Evolutionary conservation across 805 yeast genomes (phyloP).

Genomic region (Pichia occidentalis): DNA sequence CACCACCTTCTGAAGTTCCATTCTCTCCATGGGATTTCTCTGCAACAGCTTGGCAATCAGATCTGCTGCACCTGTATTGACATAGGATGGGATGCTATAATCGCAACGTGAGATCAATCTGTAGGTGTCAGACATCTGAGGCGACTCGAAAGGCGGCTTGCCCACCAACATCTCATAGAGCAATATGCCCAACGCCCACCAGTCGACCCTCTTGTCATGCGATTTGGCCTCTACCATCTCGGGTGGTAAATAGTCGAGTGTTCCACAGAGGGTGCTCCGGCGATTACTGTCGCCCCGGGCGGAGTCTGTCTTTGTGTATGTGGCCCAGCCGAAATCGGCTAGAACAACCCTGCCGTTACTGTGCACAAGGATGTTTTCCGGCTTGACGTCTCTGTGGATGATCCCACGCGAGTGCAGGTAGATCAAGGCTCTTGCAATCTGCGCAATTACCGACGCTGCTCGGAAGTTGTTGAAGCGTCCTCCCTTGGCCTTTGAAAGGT

Average conservation of each 20-base stretch:
- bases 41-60: conserved; percentile 58
- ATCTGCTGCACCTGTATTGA: conserved; percentile 71
- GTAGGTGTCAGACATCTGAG: conserved; percentile 69
- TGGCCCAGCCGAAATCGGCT: conserved; percentile 97
- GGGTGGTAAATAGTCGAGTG: conserved; percentile 90
- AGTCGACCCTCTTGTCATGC: conserved; percentile 74
- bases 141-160: conserved; percentile 86
- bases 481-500: conserved; percentile 50
- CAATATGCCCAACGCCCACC: conserved; percentile 89
- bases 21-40: no score
- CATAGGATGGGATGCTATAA: conserved; percentile 60
- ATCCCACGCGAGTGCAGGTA: conserved; percentile 76
- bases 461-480: conserved; percentile 58
- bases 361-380: conserved; percentile 82
- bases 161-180: conserved; percentile 85
- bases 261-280: conserved; percentile 87
- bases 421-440: conserved; percentile 71
- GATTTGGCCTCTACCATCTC: conserved; percentile 84
- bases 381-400: conserved; percentile 90
- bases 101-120: conserved; percentile 75
- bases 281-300: conserved; percentile 30
- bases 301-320: no score
- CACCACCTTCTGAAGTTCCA: no score
- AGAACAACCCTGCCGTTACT: conserved; percentile 26
- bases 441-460: conserved; percentile 76